These are phyloP conservation scores for Avena sativa DNA, from an alignment of 176 grass and related monocot species.

Conservation along the genomic window DNA sequence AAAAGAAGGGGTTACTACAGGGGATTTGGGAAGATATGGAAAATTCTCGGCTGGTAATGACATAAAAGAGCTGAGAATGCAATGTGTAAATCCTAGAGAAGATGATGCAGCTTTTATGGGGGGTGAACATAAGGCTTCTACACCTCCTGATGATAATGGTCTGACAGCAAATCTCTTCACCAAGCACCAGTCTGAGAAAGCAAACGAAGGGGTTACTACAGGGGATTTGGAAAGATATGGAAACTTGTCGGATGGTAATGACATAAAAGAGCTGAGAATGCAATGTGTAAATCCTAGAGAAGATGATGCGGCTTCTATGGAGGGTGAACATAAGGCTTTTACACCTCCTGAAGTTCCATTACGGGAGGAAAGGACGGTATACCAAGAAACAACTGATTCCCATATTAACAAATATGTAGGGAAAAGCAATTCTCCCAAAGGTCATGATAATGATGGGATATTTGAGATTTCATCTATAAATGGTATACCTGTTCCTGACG, in stretches of 20 bases:
- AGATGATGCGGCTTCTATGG: slow-evolving; percentile 28
- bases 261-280: slow-evolving; percentile 33
- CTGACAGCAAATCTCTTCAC: too few relatives aligned
- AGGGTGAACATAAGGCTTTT: slow-evolving; percentile 31
- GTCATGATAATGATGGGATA: slow-evolving; percentile 13
- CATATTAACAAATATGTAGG: slow-evolving; percentile 36
- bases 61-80: slow-evolving; percentile 34
- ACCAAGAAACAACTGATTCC: slow-evolving; percentile 29
- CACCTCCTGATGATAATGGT: not conserved
- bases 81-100: slow-evolving; percentile 40
- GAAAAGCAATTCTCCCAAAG: slow-evolving; percentile 27
- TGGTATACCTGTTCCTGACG: slow-evolving; percentile 28
- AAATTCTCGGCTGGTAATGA: slow-evolving; percentile 43
- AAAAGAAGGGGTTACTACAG: slow-evolving; percentile 44
- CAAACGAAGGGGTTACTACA: slow-evolving; percentile 42
- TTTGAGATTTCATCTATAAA: slow-evolving; percentile 36
- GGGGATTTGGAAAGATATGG: slow-evolving; percentile 39
- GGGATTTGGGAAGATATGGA: slow-evolving; percentile 36
- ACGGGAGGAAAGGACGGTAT: slow-evolving; percentile 26
- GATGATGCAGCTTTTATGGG: slow-evolving; percentile 27
- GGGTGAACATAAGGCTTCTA: slow-evolving; percentile 32
- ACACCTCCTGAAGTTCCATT: slow-evolving; percentile 32
- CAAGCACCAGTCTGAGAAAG: slow-evolving; percentile 42
- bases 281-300: slow-evolving; percentile 40
- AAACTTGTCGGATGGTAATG: slow-evolving; percentile 43